Evolutionary conservation across 768 basidiomycete genomes (phyloP).

Genomic region (Amanita fuliginea): DNA sequence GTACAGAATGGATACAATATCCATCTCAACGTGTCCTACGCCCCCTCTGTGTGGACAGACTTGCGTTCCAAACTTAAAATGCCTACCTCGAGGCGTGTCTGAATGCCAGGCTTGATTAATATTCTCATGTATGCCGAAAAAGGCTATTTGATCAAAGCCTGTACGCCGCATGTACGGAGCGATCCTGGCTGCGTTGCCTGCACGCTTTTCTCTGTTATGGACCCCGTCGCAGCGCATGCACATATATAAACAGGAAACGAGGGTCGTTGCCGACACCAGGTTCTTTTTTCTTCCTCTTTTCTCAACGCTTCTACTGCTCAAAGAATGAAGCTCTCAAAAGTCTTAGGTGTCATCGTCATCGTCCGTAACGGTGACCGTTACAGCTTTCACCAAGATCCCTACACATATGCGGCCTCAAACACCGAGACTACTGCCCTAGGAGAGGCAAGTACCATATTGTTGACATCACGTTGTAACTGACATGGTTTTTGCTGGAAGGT

Average conservation of each 20-base stretch:
- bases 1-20: not conserved
- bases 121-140: conserved; percentile 2
- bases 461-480: not conserved
- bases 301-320: conserved; percentile 8
- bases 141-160: conserved; percentile 5
- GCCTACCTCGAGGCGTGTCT: conserved; percentile 1
- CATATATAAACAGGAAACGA: conserved; percentile 4
- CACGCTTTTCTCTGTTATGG: conserved; percentile 7
- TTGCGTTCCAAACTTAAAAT: conserved; percentile 3
- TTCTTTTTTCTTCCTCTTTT: conserved; percentile 12
- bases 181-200: conserved; percentile 5
- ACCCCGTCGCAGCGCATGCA: not conserved
- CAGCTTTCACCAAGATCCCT: conserved; percentile 62
- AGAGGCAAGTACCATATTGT: conserved; percentile 32
- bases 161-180: conserved; percentile 4
- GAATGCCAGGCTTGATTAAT: not conserved
- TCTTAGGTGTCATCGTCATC: conserved; percentile 69
- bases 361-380: conserved; percentile 71
- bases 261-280: conserved; percentile 12
- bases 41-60: not conserved
- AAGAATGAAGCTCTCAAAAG: conserved; percentile 39
- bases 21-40: not conserved
- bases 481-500: conserved; percentile 26
- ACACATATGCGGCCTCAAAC: conserved; percentile 48
- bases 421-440: conserved; percentile 71